Conservation (phyloP, 169 alveolate species). For the Babesia bovis region DNA sequence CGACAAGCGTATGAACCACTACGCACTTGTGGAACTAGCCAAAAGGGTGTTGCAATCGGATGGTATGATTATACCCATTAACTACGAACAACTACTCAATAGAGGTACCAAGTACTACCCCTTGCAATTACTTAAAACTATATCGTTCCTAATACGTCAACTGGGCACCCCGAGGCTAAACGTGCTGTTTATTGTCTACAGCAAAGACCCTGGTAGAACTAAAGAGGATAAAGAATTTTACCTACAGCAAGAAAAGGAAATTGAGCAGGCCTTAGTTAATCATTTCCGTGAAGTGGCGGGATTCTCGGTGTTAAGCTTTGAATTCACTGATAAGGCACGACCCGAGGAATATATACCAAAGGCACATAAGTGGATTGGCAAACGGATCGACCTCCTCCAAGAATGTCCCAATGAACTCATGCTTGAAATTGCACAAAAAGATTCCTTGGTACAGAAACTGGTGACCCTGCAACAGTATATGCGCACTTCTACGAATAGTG, state of each 20-base stretch:
- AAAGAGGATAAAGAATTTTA: neutral
- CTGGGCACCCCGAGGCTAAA: conserved; percentile 12
- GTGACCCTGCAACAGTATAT: neutral
- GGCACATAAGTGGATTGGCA: neutral
- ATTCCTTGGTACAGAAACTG: neutral
- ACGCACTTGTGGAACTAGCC: conserved; percentile 24
- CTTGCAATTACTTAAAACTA: conserved; percentile 8
- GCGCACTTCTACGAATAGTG: conserved; percentile 7
- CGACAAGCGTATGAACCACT: conserved; percentile 21
- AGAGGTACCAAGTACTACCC: conserved; percentile 14
- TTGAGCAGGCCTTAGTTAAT: neutral
- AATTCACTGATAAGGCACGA: neutral
- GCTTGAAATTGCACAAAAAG: neutral
- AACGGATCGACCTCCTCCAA: neutral
- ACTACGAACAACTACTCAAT: conserved; percentile 4
- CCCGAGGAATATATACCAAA: neutral
- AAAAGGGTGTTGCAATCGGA: conserved; percentile 24
- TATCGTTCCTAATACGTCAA: conserved; percentile 7
- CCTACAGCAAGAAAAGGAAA: conserved; percentile 39
- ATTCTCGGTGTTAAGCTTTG: neutral
- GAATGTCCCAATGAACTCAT: neutral
- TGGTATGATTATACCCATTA: conserved; percentile 46
- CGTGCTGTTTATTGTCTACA: conserved; percentile 30
- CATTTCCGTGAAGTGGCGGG: neutral
- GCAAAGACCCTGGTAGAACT: neutral